phyloP scores from a whole-genome alignment of 2,329 filamentous ascomycete genomes.

The Torrubiella hemipterigena region DNA sequence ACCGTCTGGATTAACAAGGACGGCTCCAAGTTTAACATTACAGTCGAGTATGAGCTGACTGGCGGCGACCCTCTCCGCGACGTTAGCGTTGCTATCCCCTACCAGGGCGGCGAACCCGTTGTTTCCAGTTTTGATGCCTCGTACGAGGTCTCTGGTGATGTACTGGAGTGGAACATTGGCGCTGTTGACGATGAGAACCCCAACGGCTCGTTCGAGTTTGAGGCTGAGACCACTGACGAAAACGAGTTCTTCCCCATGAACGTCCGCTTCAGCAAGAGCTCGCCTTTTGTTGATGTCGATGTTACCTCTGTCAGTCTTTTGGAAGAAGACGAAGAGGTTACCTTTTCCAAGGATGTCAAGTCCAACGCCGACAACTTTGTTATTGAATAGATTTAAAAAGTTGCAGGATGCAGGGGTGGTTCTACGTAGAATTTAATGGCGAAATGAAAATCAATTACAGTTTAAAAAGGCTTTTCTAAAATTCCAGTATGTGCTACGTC shows the following conservation, averaged over 20 bases:
- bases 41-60: slow-evolving; percentile 89
- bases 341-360: slow-evolving; percentile 73
- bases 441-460: slow-evolving; percentile 6
- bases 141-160: slow-evolving; percentile 88
- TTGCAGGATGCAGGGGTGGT: background rate
- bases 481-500: too few species aligned
- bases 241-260: slow-evolving; percentile 98
- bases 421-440: slow-evolving; percentile 8
- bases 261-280: slow-evolving; percentile 74
- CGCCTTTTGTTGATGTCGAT: slow-evolving; percentile 84
- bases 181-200: slow-evolving; percentile 71
- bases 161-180: slow-evolving; percentile 87
- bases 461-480: too few species aligned
- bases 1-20: slow-evolving; percentile 96
- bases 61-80: slow-evolving; percentile 69
- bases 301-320: slow-evolving; percentile 60
- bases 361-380: slow-evolving; percentile 64
- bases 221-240: slow-evolving; percentile 76
- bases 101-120: slow-evolving; percentile 69
- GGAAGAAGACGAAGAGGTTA: slow-evolving; percentile 66
- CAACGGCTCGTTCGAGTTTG: slow-evolving; percentile 88
- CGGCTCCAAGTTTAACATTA: slow-evolving; percentile 74
- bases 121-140: slow-evolving; percentile 89
- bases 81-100: slow-evolving; percentile 81
- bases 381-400: slow-evolving; percentile 47